phyloP scores from a whole-genome alignment of 2,329 filamentous ascomycete genomes.

The Beauveria brongniartii region DNA sequence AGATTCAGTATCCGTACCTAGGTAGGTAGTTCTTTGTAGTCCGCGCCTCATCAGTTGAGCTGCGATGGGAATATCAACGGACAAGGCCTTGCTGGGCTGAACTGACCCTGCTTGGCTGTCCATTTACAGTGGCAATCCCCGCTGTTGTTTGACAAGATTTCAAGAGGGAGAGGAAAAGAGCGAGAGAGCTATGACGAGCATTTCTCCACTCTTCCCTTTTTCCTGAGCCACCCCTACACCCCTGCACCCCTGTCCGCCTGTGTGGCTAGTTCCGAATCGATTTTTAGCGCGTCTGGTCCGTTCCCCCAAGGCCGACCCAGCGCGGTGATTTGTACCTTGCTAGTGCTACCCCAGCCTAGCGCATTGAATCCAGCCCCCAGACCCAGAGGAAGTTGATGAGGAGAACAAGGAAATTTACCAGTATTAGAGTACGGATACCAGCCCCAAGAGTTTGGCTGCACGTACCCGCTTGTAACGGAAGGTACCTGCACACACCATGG shows the following conservation, averaged over 20 bases:
- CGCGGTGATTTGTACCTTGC: not conserved
- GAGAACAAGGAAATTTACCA: too few relatives aligned
- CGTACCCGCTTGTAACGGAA: conserved; percentile 9
- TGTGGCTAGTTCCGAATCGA: conserved; percentile 4
- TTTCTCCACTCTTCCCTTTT: not conserved
- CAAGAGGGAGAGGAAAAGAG: not conserved
- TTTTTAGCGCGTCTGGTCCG: not conserved
- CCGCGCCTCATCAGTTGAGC: not conserved
- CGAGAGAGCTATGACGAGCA: not conserved
- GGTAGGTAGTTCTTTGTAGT: not conserved
- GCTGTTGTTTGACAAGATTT: not conserved
- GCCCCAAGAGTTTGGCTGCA: not conserved
- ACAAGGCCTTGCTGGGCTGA: conserved; percentile 1
- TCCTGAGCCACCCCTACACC: not conserved
- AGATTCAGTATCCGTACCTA: too few relatives aligned
- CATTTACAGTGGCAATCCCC: not conserved
- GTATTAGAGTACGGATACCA: too few relatives aligned
- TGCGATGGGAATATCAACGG: not conserved
- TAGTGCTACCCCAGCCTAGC: not conserved
- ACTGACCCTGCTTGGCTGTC: not conserved
- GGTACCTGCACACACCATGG: not conserved
- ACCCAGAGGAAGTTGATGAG: too few relatives aligned
- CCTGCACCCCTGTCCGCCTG: not conserved
- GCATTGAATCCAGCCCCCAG: not conserved
- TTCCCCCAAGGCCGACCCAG: not conserved